Evolutionary conservation across 768 basidiomycete genomes (phyloP), one percentile per base, ranked within the genome.

Genomic region (Lactarius psammicola): DNA sequence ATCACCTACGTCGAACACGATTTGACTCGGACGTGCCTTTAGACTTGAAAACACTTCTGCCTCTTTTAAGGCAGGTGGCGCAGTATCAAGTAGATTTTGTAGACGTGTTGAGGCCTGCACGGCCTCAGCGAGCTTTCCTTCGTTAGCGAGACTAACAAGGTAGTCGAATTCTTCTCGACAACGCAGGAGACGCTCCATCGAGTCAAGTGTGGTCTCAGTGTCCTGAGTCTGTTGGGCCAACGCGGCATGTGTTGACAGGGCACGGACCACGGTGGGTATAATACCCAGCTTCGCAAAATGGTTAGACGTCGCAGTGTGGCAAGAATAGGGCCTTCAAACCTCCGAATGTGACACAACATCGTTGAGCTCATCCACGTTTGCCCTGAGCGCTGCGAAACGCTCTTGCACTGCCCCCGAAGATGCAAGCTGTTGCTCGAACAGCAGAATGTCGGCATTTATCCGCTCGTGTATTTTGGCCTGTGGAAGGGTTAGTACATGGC

Each of bases 391-490:
- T 33, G 76, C 76, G 54, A 87, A 74, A 31, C 87, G 84, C 63
- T 81, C 78, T 73, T 89, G 88, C 26, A 92, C 82, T 33, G 85
- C 85, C 75, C 79, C 81, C 20, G 92, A 83, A 17, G 85, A 82
- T 54, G 81, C 75, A 34, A 88, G 71, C 70, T 94, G 90, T 42
- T 78, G 76, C 59, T 88, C 83, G 65, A 94, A 92, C 28, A 79
- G 75, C 15, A 85, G 83, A 18, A 85, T 76, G 74, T 92, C 83
- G 18, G 78, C 75, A 64, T 87, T 82, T 69, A 94, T 87, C 56
- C 89, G 85, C 69, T 89, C 86, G 70, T 89, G 86, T 69, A 96
- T 86, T 71, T 80, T 83, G 71, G 80, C 78, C 86, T 94, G 75
- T 30, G 53, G 49, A 30, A 59, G 30, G 34, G 20, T 38, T 28